Evolutionary conservation across 805 yeast genomes (phyloP), one percentile per base, ranked within the genome.

Genomic region (Sugiyamaella floridensis): DNA sequence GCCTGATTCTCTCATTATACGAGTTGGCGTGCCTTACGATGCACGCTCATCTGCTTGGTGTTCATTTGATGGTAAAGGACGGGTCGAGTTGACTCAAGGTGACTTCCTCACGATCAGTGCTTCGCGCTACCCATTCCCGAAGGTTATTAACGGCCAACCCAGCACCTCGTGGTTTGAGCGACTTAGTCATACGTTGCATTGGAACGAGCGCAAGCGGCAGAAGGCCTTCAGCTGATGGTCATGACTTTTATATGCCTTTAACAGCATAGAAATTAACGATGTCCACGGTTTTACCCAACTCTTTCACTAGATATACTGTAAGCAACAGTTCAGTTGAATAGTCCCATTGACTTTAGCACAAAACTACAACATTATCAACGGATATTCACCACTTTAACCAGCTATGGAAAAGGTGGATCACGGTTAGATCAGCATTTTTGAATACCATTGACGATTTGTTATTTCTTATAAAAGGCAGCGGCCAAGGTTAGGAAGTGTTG

Each of bases 21-120:
- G 81, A 61, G 86, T 90, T 4, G 86, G 85, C 60, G 93, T 89
- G 2, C 96, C 97, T 2, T 71, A 81, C 50, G 78, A 76, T 52
- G 84, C 96, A 43, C 72, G 99, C 49, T 81, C 93, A 4, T 87
- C 96, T 0, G 97, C 98, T 0, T 93, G 96, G 95, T 95, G 95
- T 1, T 84, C 97, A 1, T 93, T 93, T 66, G 99, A 93, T 69
- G 99, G 99, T 11, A 83, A 93, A 60, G 82, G 83, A 19, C 74
- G 98, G 43, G 84, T 89, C 3, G 96, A 93, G 66, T 70, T 93
- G 46, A 69, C 73, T 34, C 81, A 80, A 52, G 97, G 98, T 8
- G 93, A 89, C 66, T 89, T 87, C 61, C 86, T 93, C 34, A 80
- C 89, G 0, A 79, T 93, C 14, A 80, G 81, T 41, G 97, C 97